Percentiles rank a stretch among this genome's conserved stretches.
Conservation (phyloP, 2,329 filamentous ascomycete species). For the Teratosphaeria nubilosa region DNA sequence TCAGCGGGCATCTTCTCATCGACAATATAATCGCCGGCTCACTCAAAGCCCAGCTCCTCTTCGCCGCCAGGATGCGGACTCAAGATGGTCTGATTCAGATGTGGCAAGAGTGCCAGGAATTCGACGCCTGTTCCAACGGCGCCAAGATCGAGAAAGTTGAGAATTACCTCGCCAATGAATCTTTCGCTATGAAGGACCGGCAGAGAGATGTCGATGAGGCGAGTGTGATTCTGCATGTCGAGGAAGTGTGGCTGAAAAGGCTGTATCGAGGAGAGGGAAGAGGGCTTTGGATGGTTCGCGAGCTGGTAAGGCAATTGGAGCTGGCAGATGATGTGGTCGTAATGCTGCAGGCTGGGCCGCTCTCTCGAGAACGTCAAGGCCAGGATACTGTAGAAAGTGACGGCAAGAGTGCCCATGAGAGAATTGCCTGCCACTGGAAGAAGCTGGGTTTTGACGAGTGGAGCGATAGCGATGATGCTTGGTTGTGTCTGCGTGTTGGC, state of each 20-base stretch:
- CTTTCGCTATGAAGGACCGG: conserved; percentile 2
- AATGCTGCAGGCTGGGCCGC: conserved; percentile 9
- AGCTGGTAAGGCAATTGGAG: conserved; percentile 1
- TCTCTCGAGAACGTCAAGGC: not conserved
- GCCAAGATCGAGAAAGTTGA: conserved; percentile 12
- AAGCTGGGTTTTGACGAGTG: conserved; percentile 10
- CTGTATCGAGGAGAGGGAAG: conserved; percentile 3
- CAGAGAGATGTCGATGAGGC: conserved; percentile 4
- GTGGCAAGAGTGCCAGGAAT: conserved; percentile 9
- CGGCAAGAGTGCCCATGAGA: conserved; percentile 7
- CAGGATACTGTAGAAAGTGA: not conserved
- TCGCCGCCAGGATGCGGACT: not conserved
- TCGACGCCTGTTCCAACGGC: conserved; percentile 6
- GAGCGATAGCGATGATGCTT: conserved; percentile 14
- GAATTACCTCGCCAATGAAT: conserved; percentile 12
- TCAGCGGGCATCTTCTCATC: not conserved
- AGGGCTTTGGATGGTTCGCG: conserved; percentile 4
- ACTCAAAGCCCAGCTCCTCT: not conserved
- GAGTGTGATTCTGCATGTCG: conserved; percentile 5
- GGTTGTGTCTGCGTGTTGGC: conserved; percentile 9
- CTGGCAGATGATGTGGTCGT: conserved; percentile 4
- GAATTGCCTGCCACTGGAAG: conserved; percentile 11
- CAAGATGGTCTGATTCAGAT: not conserved
- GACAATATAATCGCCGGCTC: not conserved
- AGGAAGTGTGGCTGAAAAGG: conserved; percentile 6